These are phyloP conservation scores for Trypanosoma melophagium DNA, from an alignment of 208 protist species.

Conservation along the genomic window DNA sequence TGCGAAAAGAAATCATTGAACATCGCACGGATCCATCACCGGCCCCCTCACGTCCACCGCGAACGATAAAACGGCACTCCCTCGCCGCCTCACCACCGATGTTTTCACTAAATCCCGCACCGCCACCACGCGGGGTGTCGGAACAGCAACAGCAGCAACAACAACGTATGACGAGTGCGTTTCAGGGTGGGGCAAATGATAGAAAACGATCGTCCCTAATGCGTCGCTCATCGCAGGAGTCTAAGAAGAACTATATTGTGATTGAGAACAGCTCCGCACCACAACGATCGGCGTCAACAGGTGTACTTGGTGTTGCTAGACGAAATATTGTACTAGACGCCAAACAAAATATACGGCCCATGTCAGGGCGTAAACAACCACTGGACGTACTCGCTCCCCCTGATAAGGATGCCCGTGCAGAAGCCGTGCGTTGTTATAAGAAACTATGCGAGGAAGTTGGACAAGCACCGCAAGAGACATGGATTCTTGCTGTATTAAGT, in stretches of 20 bases:
- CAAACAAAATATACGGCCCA: conserved; percentile 5
- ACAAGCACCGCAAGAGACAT: conserved; percentile 58
- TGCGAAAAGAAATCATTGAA: conserved; percentile 32
- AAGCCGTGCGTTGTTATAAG: conserved; percentile 46
- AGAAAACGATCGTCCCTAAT: background rate
- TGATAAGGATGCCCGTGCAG: conserved; percentile 25
- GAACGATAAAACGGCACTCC: conserved; percentile 11
- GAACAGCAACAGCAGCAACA: conserved; percentile 7
- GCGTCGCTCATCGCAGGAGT: background rate
- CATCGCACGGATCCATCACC: conserved; percentile 46
- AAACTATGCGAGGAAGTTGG: conserved; percentile 51
- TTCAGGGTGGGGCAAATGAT: conserved; percentile 1
- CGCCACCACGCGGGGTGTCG: background rate
- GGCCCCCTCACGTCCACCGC: conserved; percentile 46
- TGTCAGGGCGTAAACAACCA: background rate
- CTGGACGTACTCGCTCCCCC: background rate
- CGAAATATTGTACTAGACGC: conserved; percentile 27
- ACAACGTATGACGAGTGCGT: conserved; percentile 5
- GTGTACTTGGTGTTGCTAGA: conserved; percentile 3
- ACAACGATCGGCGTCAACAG: conserved; percentile 6
- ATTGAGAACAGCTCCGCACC: background rate
- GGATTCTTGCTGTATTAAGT: conserved; percentile 36
- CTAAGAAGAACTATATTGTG: conserved; percentile 6
- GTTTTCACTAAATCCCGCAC: background rate
- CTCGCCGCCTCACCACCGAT: conserved; percentile 9